Evolutionary conservation across 305 asterid genomes (phyloP).

Genomic region (Solanum hybrid): DNA sequence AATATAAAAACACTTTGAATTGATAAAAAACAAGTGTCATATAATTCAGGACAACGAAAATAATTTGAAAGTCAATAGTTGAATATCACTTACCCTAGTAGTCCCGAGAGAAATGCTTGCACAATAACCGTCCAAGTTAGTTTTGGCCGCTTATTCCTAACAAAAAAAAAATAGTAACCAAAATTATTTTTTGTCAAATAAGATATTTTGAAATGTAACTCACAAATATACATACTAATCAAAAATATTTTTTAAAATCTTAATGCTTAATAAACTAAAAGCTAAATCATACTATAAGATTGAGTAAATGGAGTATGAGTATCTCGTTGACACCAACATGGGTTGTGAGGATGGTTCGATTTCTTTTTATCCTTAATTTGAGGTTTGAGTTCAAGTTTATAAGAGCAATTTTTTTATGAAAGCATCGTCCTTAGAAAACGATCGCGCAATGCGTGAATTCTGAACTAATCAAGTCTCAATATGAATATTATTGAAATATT

Average conservation of each 20-base stretch:
- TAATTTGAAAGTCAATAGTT: background rate
- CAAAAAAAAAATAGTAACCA: background rate
- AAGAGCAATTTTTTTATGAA: background rate
- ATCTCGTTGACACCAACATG: background rate
- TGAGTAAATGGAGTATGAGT: background rate
- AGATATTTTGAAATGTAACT: background rate
- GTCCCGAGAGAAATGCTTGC: slow-evolving; percentile 21
- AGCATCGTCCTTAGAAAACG: background rate
- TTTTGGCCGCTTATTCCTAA: slow-evolving; percentile 23
- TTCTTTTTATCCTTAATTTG: background rate
- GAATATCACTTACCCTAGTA: slow-evolving; percentile 17
- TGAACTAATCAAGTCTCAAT: background rate
- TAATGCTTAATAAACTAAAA: no score
- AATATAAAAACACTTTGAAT: background rate
- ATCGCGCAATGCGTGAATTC: rapidly evolving
- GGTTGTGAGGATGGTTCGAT: background rate
- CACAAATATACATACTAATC: no score
- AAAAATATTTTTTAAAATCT: no score
- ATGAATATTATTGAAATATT: background rate
- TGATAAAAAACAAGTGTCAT: background rate
- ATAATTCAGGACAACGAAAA: no score
- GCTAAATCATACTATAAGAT: background rate
- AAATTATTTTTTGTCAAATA: background rate
- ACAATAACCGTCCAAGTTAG: slow-evolving; percentile 12
- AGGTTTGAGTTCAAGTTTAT: background rate